Conservation (phyloP, 2,329 filamentous ascomycete species). For the Fusarium sp. region DNA sequence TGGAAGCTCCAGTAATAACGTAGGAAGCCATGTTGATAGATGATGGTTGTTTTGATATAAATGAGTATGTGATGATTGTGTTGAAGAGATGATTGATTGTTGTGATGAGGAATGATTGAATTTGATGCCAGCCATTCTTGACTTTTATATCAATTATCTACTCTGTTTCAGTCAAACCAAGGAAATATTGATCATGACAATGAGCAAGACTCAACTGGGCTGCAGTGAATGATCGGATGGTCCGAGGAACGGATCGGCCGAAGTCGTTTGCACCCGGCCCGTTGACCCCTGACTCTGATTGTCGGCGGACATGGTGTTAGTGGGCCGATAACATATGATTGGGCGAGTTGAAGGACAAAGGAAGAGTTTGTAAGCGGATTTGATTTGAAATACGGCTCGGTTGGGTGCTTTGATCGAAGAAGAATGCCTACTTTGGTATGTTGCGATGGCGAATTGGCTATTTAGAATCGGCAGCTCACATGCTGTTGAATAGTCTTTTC, state of each 20-base stretch:
- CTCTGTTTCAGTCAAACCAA: not conserved
- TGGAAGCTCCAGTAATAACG: conserved; percentile 42
- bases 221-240: not conserved
- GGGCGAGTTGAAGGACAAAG: too few species aligned
- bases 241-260: conserved; percentile 1
- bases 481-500: too few species aligned
- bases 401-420: too few species aligned
- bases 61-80: not conserved
- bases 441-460: too few species aligned
- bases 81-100: not conserved
- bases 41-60: not conserved
- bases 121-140: not conserved
- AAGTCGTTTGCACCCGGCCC: not conserved
- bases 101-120: not conserved
- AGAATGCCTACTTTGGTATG: too few species aligned
- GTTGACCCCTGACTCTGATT: not conserved
- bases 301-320: not conserved
- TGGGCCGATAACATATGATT: not conserved
- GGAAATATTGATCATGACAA: not conserved
- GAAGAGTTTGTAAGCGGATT: not conserved
- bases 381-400: not conserved
- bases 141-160: not conserved
- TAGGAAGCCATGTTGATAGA: conserved; percentile 36
- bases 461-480: not conserved
- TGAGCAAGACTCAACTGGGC: not conserved